These are phyloP conservation scores for Pestalotiopsis sp. DNA, from an alignment of 2,329 filamentous ascomycete species.

Conservation along the genomic window DNA sequence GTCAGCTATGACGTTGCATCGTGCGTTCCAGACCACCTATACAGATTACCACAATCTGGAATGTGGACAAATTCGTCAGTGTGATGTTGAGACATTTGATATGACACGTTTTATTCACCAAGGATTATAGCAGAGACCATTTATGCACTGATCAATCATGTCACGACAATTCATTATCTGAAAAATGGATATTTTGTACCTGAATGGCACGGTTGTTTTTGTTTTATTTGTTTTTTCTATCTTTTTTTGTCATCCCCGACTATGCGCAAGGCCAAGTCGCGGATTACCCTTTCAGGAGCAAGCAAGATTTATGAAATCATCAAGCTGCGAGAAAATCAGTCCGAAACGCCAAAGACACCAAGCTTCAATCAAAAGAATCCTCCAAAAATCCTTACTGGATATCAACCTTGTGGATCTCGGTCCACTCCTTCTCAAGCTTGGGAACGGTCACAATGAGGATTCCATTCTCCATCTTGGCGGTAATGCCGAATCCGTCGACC, in stretches of 20 bases:
- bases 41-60: background rate
- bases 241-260: background rate
- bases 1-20: background rate
- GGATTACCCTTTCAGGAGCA: background rate
- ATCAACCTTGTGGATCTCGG: conserved; percentile 61
- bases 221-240: background rate
- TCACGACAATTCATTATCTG: conserved; percentile 17
- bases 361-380: background rate
- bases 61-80: background rate
- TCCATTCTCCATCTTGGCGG: conserved; percentile 77
- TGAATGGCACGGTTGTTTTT: background rate
- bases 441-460: conserved; percentile 76
- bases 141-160: background rate
- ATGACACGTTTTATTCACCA: conserved; percentile 11
- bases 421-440: conserved; percentile 68
- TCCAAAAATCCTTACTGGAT: conserved; percentile 41
- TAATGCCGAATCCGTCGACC: conserved; percentile 67
- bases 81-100: background rate
- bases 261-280: background rate
- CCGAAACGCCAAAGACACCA: background rate
- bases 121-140: background rate
- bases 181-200: background rate
- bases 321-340: background rate
- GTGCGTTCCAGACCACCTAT: background rate
- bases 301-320: background rate